A percentile compares a stretch with the other conserved stretches of the same genome.
phyloP scores from a whole-genome alignment of 306 rosid genomes.

The Malus fusca region DNA sequence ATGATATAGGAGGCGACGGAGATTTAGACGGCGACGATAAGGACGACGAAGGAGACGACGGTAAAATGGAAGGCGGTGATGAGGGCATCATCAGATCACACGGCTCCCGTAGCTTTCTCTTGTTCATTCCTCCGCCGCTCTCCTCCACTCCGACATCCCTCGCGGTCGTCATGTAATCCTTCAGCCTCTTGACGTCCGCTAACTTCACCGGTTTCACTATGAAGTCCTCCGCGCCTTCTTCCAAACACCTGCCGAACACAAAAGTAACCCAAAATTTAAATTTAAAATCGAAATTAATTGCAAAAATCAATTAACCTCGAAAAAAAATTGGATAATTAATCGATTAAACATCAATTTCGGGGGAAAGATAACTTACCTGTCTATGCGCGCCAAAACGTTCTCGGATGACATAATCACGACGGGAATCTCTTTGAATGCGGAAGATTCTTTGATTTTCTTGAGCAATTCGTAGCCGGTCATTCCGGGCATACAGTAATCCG shows the following conservation, averaged over 20 bases:
- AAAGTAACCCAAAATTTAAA: neutral
- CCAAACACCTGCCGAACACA: slow-evolving; percentile 52
- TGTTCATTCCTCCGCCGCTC: slow-evolving; percentile 31
- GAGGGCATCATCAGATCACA: slow-evolving; percentile 31
- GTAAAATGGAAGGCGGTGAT: slow-evolving; percentile 47
- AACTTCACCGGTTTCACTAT: slow-evolving; percentile 92
- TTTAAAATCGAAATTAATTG: neutral
- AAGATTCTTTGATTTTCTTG: slow-evolving; percentile 85
- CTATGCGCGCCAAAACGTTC: slow-evolving; percentile 80
- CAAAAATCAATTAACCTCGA: neutral
- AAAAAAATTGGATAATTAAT: neutral
- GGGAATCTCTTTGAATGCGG: slow-evolving; percentile 63
- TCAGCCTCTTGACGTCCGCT: slow-evolving; percentile 74
- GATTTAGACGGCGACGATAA: slow-evolving; percentile 20
- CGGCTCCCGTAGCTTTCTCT: slow-evolving; percentile 54
- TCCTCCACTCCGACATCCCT: slow-evolving; percentile 30
- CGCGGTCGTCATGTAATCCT: slow-evolving; percentile 41
- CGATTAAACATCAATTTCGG: too few relatives aligned
- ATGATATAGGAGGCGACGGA: slow-evolving; percentile 8
- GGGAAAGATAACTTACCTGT: slow-evolving; percentile 34
- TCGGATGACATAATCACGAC: slow-evolving; percentile 99
- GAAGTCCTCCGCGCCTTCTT: slow-evolving; percentile 97
- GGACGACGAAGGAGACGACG: slow-evolving; percentile 29
- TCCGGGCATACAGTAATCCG: slow-evolving; percentile 98
- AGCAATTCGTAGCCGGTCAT: slow-evolving; percentile 95